Evolutionary conservation across 495 filamentous ascomycete genomes (phyloP), one percentile per base, ranked within the genome.

Genomic region (Thermochaetoides thermophila): DNA sequence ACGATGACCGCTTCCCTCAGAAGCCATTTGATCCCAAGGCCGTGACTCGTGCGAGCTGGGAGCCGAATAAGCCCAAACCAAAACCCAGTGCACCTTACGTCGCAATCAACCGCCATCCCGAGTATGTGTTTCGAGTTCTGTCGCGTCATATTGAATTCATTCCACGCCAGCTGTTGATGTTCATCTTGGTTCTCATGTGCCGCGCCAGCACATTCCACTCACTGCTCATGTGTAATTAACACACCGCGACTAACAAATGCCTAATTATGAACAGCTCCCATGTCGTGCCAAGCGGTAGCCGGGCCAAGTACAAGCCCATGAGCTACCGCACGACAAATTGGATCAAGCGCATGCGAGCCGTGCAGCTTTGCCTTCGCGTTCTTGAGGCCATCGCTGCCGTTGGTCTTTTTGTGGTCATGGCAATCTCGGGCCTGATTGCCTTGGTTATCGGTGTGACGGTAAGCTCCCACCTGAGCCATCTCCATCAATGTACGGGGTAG

Each of bases 381-480:
- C 38, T 78, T 6, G 64, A 77, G 43, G 49, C 84, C n/a, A 36
- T 82, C 13, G 74, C 63, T 7, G 78, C 81, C 9, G 48, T 78
- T 13, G 84, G 79, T 11, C 59, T 83, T 32, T 81, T 92, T 36
- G 65, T 80, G 34, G 70, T 91, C 33, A 73, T 64, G 48, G 68
- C 71, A 27, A 69, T 75, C n/a, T 52, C 73, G 9, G 50, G 50
- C 6, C 59, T 73, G 7, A 56, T 72, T 7, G 67, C 74, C 29
- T 92, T 81, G 78, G 71, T 91, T 27, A 63, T 92, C 43, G 58
- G 84, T 29, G 73, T 83, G 20, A 76, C 76, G 8, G 84, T 91
- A 70, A 42, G 75, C 57, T 17, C 18, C 20, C 13, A 11, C 18
- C 4, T 14, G 15, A 14, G 27, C 13, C 8, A 13, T 12, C 12